A percentile compares a stretch with the other conserved stretches of the same genome.
These are phyloP conservation scores for Pholiota molesta DNA, from an alignment of 768 basidiomycete species.

Conservation along the genomic window DNA sequence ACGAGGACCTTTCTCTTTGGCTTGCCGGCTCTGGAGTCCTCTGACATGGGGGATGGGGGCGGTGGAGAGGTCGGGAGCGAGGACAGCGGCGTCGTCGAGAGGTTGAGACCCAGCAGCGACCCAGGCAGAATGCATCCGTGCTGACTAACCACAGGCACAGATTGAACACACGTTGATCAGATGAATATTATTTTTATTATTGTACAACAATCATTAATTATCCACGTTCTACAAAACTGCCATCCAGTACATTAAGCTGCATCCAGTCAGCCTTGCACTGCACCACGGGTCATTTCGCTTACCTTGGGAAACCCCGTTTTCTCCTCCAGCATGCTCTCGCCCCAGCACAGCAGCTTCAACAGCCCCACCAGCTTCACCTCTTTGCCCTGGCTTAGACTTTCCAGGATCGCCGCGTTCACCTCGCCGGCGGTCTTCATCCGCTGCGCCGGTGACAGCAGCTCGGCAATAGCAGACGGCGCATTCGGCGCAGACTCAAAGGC, in stretches of 20 bases:
- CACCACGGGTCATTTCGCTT: slow-evolving; percentile 23
- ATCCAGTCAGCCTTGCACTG: slow-evolving; percentile 14
- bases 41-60: slow-evolving; percentile 51
- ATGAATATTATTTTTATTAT: slow-evolving; percentile 23
- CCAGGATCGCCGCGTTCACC: slow-evolving; percentile 94
- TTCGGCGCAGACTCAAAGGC: slow-evolving; percentile 71
- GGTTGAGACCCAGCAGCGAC: slow-evolving; percentile 16
- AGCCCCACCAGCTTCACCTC: slow-evolving; percentile 88
- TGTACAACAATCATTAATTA: slow-evolving; percentile 20
- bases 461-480: slow-evolving; percentile 69
- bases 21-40: slow-evolving; percentile 51
- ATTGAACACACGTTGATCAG: slow-evolving; percentile 23
- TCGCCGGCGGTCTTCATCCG: slow-evolving; percentile 94
- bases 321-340: slow-evolving; percentile 77
- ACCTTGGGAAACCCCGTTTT: slow-evolving; percentile 83
- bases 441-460: slow-evolving; percentile 84
- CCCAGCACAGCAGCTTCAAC: slow-evolving; percentile 87
- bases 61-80: slow-evolving; percentile 16
- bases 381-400: slow-evolving; percentile 88
- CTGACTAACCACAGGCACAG: slow-evolving; percentile 30
- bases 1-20: slow-evolving; percentile 52
- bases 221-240: slow-evolving; percentile 25
- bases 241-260: slow-evolving; percentile 35
- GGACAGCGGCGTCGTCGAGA: slow-evolving; percentile 23
- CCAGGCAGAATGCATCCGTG: slow-evolving; percentile 23